Base-by-base conservation (phyloP, 768 basidiomycete genomes). In the Lentinula aciculospora region DNA sequence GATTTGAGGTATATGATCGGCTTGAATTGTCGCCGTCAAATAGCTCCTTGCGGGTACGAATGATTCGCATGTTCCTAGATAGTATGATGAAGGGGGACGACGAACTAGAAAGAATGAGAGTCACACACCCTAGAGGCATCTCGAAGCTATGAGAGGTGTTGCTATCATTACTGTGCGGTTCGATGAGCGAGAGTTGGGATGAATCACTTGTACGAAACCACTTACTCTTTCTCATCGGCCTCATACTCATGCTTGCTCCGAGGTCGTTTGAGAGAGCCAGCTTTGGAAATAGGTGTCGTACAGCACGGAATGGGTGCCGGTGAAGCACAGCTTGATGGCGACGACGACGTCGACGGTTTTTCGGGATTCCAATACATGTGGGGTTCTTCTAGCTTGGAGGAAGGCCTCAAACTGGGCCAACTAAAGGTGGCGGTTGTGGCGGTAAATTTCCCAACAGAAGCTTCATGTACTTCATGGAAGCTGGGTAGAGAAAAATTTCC, bases 361-460 rank as follows among this genome's bases (percentile, higher is more conserved):
- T 19, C 37, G 15, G 8, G 25, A 28, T 12, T 27, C 23, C 54
- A 42, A n/a, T 19, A 44, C 54, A 56, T 34, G 19, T 13, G 9
- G 19, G 28, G 54, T 25, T 42, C 44, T 42, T 56, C 28, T 34
- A 44, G 55, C 19, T 29, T 69, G 34, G 76, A 80, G 25, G 75
- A 74, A 60, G 76, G 69, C 62, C 71, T 68, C 59, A 80, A 72
- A 57, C 65, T 69, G n/a, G 76, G 76, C 79, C 78, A 81, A 64
- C 72, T 69, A 65, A 72, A 81, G 46, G 76, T 74, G 59, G 78
- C 73, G 56, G 72, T 76, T 47, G 74, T 70, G 46, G 74, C 71
- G 63, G 74, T 72, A 66, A 76, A 76, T 51, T 76, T 70, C 23
- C 74, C 73, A 54, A 77, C 67, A 48, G 71, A 69, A 15, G 13